A percentile compares a stretch with the other conserved stretches of the same genome.
phyloP scores from a whole-genome alignment of 2,329 filamentous ascomycete species.

The Cladosporium sp. region DNA sequence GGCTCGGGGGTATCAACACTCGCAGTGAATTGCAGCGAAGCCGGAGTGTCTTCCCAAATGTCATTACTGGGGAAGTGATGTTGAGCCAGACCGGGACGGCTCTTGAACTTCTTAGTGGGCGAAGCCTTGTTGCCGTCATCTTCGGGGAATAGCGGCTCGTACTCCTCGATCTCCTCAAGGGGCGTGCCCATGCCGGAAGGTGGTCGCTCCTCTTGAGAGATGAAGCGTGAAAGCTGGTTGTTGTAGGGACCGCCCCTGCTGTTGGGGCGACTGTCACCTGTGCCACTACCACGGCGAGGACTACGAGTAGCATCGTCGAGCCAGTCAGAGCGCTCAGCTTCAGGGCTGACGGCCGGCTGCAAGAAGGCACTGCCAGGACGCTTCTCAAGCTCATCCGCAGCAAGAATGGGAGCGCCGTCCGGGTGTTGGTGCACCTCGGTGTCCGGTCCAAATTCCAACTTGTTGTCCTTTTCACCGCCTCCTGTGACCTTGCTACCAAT shows the following conservation, averaged over 20 bases:
- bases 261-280: constrained; percentile 59
- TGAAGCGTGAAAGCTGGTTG: constrained; percentile 54
- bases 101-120: constrained; percentile 53
- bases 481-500: constrained; percentile 41
- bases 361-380: constrained; percentile 64
- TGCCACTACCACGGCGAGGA: constrained; percentile 48
- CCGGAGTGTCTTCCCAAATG: constrained; percentile 94
- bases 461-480: constrained; percentile 49
- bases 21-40: constrained; percentile 70
- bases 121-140: constrained; percentile 51
- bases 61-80: constrained; percentile 88
- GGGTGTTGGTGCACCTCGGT: constrained; percentile 54
- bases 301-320: constrained; percentile 39
- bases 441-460: constrained; percentile 49
- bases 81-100: constrained; percentile 46
- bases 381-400: constrained; percentile 80
- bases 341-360: constrained; percentile 77
- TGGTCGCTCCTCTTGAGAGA: constrained; percentile 49
- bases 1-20: constrained; percentile 74
- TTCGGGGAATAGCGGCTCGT: constrained; percentile 86
- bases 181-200: constrained; percentile 55
- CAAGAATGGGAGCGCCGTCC: constrained; percentile 76
- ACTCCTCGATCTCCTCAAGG: constrained; percentile 85
- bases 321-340: constrained; percentile 59
- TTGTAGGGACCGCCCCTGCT: constrained; percentile 54